Base-by-base conservation (phyloP, 176 grass and related monocot species). In the Oryza brachyantha region DNA sequence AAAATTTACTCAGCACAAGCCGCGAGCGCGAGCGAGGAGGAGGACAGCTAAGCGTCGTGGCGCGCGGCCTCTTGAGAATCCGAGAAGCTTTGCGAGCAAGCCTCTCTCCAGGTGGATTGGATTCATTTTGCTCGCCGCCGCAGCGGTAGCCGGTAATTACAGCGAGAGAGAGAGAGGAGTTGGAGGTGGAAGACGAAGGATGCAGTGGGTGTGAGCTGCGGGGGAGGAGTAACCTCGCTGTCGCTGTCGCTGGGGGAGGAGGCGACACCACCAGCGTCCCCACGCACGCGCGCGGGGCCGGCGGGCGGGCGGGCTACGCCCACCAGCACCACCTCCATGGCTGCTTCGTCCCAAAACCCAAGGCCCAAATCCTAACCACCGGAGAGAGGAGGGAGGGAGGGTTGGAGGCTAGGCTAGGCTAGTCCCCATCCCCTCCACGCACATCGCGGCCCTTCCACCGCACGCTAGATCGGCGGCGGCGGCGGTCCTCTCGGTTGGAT, bases 401-500 rank as follows among this genome's bases (percentile, higher is more conserved):
- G 16, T 1, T 2, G n/a, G n/a, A n/a, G n/a, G n/a, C 43, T 14
- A 50, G 46, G 16, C 5, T 2, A 46, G 43, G 43, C 43, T 3
- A 48, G 45, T 48, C 48, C 46, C 48, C 48, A 52, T 52, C 48
- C 48, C 42, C 65, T n/a, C 78, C 40, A 24, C 74, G 25, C 55
- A 12, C 55, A 59, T 80, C 21, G 78, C 78, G 78, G 35, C 57
- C 11, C 72, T 45, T 72, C 75, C 88, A 40, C 72, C 88, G 76
- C 84, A 72, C 86, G 84, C 45, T 43, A 87, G 84, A 91, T 91
- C 85, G 89, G 24, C 29, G n/a, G 73, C 72, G 73, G 60, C 66
- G 55, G 29, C 28, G 7, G 32, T 37, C 24, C 7, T 9, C 13
- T 19, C 7, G 21, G 21, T 4, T 61, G 41, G 77, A 75, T 80